Conservation (phyloP, 1,139 yeast genomes). For the Meyerozyma smithsonii region DNA sequence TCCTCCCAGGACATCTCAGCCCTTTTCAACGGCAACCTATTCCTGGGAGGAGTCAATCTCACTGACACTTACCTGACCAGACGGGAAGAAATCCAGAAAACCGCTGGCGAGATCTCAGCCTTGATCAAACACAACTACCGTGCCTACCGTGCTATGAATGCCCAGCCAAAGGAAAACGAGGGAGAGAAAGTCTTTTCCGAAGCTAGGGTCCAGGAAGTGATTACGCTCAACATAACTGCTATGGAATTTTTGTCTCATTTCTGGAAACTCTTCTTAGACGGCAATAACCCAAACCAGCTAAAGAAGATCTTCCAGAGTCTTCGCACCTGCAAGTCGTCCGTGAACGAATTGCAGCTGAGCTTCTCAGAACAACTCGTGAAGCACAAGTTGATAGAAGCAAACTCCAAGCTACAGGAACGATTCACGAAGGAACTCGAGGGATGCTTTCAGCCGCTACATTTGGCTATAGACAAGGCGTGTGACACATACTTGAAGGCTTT, state of each 20-base stretch:
- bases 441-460: conserved; percentile 17
- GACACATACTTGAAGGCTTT: conserved; percentile 29
- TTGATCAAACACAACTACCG: conserved; percentile 56
- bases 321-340: conserved; percentile 26
- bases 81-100: conserved; percentile 39
- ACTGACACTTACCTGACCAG: conserved; percentile 33
- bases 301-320: conserved; percentile 34
- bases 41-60: conserved; percentile 30
- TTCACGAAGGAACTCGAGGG: conserved; percentile 28
- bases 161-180: not conserved
- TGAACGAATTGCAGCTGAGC: conserved; percentile 19
- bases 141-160: conserved; percentile 26
- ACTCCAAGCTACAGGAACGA: conserved; percentile 32
- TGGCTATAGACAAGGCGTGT: conserved; percentile 19
- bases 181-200: conserved; percentile 22
- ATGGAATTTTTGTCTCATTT: conserved; percentile 44
- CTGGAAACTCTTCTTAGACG: conserved; percentile 36
- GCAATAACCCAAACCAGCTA: conserved; percentile 35
- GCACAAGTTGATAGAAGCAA: conserved; percentile 10
- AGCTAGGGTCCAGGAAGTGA: conserved; percentile 28
- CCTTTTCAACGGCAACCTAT: conserved; percentile 21
- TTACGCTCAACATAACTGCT: conserved; percentile 35
- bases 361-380: conserved; percentile 6
- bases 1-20: conserved; percentile 19
- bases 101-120: conserved; percentile 44